A percentile compares a stretch with the other conserved stretches of the same genome.
Evolutionary conservation across 306 rosid species (phyloP).

Genomic region (Pyrus bretschneideri): DNA sequence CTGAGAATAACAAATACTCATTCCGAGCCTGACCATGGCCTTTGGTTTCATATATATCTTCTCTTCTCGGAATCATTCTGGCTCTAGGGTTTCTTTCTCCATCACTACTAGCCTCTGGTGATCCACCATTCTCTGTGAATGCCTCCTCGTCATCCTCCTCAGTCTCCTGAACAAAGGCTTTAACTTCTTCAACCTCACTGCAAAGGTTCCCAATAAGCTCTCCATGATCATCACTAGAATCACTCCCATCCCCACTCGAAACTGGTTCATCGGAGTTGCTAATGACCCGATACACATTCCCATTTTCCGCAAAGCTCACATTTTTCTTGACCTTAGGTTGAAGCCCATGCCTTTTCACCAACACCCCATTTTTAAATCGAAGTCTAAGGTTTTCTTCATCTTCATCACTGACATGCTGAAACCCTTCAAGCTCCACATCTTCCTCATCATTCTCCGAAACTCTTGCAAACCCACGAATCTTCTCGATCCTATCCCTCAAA

Average conservation of each 20-base stretch:
- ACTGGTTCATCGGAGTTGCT: constrained; percentile 23
- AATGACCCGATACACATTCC: constrained; percentile 37
- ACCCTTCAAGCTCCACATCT: constrained; percentile 36
- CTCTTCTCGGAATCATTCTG: constrained; percentile 22
- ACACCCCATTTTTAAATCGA: constrained; percentile 23
- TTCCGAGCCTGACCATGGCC: constrained; percentile 20
- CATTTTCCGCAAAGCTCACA: constrained; percentile 71
- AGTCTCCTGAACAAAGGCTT: constrained; percentile 34
- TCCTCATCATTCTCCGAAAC: constrained; percentile 39
- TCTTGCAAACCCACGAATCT: constrained; percentile 44
- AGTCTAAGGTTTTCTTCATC: constrained; percentile 28
- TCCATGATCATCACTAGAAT: constrained; percentile 56
- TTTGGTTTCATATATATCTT: constrained; percentile 16
- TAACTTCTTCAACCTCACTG: constrained; percentile 43
- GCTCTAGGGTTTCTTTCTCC: constrained; percentile 36
- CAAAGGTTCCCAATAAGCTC: constrained; percentile 35
- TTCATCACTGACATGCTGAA: constrained; percentile 30
- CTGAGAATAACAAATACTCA: constrained; percentile 44
- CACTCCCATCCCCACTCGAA: constrained; percentile 42
- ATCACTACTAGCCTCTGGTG: constrained; percentile 41
- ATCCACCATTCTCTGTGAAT: constrained; percentile 22
- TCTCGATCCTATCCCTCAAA: constrained; percentile 72
- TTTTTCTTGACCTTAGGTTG: constrained; percentile 64
- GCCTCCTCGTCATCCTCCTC: constrained; percentile 55
- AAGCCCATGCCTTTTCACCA: constrained; percentile 27